Base-by-base conservation (phyloP, 2,329 filamentous ascomycete genomes). In the Botrytis paeoniae region DNA sequence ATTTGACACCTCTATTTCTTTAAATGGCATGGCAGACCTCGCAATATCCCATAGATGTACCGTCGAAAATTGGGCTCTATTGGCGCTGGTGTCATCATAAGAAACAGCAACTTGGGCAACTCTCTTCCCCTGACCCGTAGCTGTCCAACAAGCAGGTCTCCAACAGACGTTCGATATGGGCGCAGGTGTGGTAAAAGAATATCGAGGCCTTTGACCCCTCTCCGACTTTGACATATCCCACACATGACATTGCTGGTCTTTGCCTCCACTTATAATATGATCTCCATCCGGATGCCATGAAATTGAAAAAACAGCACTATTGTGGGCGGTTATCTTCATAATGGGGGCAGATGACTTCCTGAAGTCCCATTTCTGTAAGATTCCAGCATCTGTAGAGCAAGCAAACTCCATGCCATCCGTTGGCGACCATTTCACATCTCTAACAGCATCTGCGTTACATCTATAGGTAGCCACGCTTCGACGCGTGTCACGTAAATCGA, bases 31-130 rank as follows among this genome's bases (percentile, higher is more conserved):
- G 1, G 89, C 88, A 1, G 90, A 89, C 45, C 90, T 84, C 10
- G 89, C 89, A n/a, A 92, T 81, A 78, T 92, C 90, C 89, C 89
- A 92, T 32, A 92, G 84, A 73, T 92, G 89, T 22, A 91, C 88
- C 0, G 85, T 83, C 41, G 85, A 87, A 61, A 88, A 87, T 60
- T 88, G 89, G 70, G 86, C 86, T 14, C 85, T 84, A 73, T 85
- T 86, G 61, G 85, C 81, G 76, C 85, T 85, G 60, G 83, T 83
- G 76, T 89, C 88, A 73, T 91, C 87, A 78, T 92, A 90, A 1
- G 88, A 84, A 2, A 91, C 86, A 3, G 89, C 88, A 18, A 91
- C 83, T 78, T 91, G 89, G 0, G 89, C 89, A 3, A 87, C 87
- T 62, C 89, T 85, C 64, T 86, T 85, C 5, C 86, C 88, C 75